Base-by-base conservation (phyloP, 441 rosid genomes). In the Omphalea diandra region DNA sequence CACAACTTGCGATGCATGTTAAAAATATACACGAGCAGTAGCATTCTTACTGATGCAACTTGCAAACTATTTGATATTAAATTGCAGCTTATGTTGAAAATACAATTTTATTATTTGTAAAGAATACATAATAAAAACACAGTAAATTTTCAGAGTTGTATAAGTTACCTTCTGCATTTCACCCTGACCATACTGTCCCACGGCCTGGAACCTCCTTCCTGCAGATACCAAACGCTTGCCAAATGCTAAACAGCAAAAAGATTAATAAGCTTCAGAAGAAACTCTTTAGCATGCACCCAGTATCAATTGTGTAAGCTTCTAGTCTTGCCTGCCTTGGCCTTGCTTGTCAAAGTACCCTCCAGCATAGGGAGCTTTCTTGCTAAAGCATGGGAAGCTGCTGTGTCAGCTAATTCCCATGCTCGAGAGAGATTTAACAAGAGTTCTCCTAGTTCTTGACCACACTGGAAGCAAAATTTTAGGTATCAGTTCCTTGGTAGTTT, bases 161-260 rank as follows among this genome's bases (percentile, higher is more conserved):
- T 31, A 63, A 70, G 36, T 52, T 86, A 94, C 98, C 97, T 85
- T 87, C 64, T 84, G 90, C 69, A 90, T 74, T 80, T 94, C 98
- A 63, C 98, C 98, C 80, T 87, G 83, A 75, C 97, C 97, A 80
- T 86, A 91, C 82, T 85, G 97, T 73, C 98, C 98, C 95, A 90
- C 90, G 54, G 90, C 78, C 50, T 83, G 89, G 78, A 91, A 94
- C 83, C 95, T 90, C 82, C 85, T 88, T 56, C 98, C 98, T 38
- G 95, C 85, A 73, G 95, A 76, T 67, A 85, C 26, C 73, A 94
- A 78, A 62, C 98, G 97, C 79, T 75, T 88, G 65, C 98, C 98
- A 61, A 91, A 76, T 73, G 97, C 98, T 91, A 80, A 80, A 81
- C 68, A 80, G 72, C 76, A 75, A 74, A 80, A 49, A 53, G 62